Base-by-base conservation (phyloP, 208 protist genomes). In the Trypanosoma theileri region DNA sequence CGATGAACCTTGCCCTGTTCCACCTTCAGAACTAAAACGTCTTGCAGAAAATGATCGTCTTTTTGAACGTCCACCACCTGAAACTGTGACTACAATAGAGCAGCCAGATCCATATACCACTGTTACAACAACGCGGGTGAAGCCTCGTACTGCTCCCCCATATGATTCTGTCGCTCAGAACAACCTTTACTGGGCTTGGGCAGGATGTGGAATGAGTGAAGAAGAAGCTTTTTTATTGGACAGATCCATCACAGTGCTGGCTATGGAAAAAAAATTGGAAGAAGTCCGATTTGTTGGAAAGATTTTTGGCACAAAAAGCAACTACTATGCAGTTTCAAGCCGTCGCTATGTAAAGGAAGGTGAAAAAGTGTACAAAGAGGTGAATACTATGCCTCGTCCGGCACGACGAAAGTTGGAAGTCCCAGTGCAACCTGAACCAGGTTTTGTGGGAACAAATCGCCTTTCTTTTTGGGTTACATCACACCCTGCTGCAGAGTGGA, bases 381-480 rank as follows among this genome's bases (percentile, higher is more conserved):
- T 83, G 8, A 93, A 96, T 67, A 93, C 88, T 19, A 97, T 96
- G 90, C 86, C 88, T 55, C 92, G 91, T 79, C 77, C 89, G 0
- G 79, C 84, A 26, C 75, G 93, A 28, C 93, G 95, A 65, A 92
- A 92, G 63, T 80, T 88, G 26, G 80, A 84, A 28, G 89, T 95
- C 0, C 80, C 81, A 17, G 80, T 96, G 19, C 93, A 95, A 67
- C 42, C 84, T 35, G 92, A 97, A 77, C 90, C 87, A 28, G 86
- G 82, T 11, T 94, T 82, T 66, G 82, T 93, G 14, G 94, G 94
- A 3, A 72, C 69, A 19, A 98, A 98, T 70, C 85, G 92, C 24
- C 82, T 94, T 54, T 92, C 92, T 14, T 98, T 92, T 81, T 98
- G 92, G 92, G 92, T 98, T 17, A 86, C 84, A 28, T 85, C 85